Evolutionary conservation across 208 protist species (phyloP), one percentile per base, ranked within the genome.

Genomic region (Sergeia podlipaevii): DNA sequence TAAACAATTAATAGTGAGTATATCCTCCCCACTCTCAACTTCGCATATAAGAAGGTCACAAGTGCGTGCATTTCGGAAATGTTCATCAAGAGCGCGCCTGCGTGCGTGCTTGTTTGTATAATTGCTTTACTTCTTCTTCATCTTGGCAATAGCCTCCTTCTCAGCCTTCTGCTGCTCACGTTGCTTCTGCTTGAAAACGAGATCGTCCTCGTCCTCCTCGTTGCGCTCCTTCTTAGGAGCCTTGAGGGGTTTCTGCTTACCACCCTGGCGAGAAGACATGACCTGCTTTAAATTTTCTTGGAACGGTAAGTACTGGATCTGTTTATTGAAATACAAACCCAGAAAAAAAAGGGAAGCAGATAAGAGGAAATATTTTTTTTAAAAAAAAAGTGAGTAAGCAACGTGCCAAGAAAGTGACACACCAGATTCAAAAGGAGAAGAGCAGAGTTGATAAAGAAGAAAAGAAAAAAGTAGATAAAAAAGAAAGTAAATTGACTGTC

Each of bases 171-270:
- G 70, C 65, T 87, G 81, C 0, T 90, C 86, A 38, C 78, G 76
- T 71, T 72, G 64, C 64, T 80, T 87, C 54, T 87, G 64, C 76
- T 86, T 84, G 46, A 88, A 80, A 41, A 77, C 83, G 1, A 76
- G 28, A 28, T 94, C 87, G 15, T 91, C 83, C 27, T 94, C 87
- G 42, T 78, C 74, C 48, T 56, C 27, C 10, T 91, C 87, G 30
- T 17, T 17, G 17, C 64, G 65, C 8, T 82, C 73, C 83, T 94
- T 94, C 73, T 91, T 94, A 32, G 87, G 80, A 32, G 80, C 77
- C 73, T 91, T 94, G 48, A 94, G 76, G 38, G 87, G 87, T 69
- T 94, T 94, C 55, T 91, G 83, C 68, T 94, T 94, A 24, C 87
- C 87, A 66, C 86, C 86, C 58, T 90, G 82, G 59, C 86, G 82